Evolutionary conservation across 2,329 filamentous ascomycete genomes (phyloP).

Genomic region (Biscogniauxia mediterranea): DNA sequence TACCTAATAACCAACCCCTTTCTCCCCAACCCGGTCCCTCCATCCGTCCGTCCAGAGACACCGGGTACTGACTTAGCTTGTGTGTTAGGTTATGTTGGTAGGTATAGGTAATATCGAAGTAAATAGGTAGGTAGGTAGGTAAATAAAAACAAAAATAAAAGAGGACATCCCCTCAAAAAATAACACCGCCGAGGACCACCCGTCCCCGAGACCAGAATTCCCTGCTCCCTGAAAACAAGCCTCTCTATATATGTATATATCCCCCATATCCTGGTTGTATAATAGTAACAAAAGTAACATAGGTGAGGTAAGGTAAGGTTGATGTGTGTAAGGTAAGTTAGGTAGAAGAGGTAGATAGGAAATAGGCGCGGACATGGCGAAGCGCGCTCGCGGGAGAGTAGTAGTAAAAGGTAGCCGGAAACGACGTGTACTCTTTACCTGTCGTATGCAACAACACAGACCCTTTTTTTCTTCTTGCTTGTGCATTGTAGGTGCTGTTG

Average conservation of each 20-base stretch:
- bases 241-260: neutral
- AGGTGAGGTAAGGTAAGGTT: neutral
- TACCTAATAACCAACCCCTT: too few species aligned
- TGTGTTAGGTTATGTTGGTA: neutral
- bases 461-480: neutral
- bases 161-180: neutral
- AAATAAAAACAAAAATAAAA: neutral
- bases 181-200: neutral
- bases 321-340: neutral
- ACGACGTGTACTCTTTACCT: neutral
- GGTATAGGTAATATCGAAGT: too few species aligned
- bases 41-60: too few species aligned
- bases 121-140: neutral
- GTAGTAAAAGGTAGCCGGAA: neutral
- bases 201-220: neutral
- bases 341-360: neutral
- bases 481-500: neutral
- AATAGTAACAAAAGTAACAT: neutral
- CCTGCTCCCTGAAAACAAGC: neutral
- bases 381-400: neutral
- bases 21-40: too few species aligned
- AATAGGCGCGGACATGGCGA: neutral
- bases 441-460: neutral
- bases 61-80: too few species aligned
- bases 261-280: neutral